Evolutionary conservation across 2,329 filamentous ascomycete genomes (phyloP).

Genomic region (Diaporthe citriasiana): DNA sequence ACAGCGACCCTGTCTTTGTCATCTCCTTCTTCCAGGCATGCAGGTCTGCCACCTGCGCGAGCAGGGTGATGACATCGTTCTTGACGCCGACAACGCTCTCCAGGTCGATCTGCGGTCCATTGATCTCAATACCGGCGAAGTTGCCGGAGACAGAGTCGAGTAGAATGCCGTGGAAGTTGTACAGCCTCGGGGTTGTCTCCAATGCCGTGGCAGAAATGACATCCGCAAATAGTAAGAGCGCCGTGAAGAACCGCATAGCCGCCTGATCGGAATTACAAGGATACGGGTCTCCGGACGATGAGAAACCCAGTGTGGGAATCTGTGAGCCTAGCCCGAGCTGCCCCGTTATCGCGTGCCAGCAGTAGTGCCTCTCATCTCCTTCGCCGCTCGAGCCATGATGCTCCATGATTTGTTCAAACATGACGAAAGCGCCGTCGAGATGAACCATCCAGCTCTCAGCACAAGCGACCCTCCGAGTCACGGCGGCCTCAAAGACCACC

Average conservation of each 20-base stretch:
- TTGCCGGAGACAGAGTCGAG: conserved; percentile 50
- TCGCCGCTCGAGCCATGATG: conserved; percentile 3
- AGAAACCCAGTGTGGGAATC: conserved; percentile 22
- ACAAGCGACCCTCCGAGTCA: conserved; percentile 46
- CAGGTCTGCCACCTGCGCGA: conserved; percentile 67
- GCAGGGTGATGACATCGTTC: conserved; percentile 69
- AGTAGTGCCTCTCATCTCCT: conserved; percentile 2
- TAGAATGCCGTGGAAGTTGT: conserved; percentile 51
- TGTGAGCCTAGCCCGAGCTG: conserved; percentile 44
- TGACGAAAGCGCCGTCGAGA: conserved; percentile 57
- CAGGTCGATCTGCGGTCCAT: conserved; percentile 56
- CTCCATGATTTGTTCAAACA: conserved; percentile 54
- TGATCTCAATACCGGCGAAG: conserved; percentile 48
- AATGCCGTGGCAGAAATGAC: conserved; percentile 53
- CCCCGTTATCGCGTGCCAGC: conserved; percentile 43
- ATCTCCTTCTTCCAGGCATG: conserved; percentile 68
- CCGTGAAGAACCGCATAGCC: conserved; percentile 51
- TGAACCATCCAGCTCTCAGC: conserved; percentile 59
- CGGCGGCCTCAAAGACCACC: conserved; percentile 56
- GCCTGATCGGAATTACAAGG: conserved; percentile 49
- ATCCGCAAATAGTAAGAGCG: conserved; percentile 54
- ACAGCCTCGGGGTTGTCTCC: conserved; percentile 52
- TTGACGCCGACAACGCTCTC: conserved; percentile 68
- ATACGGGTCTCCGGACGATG: conserved; percentile 37
- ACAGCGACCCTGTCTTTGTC: conserved; percentile 59